These are phyloP conservation scores for Ascochyta koolunga DNA, from an alignment of 2,329 filamentous ascomycete genomes.

Conservation along the genomic window DNA sequence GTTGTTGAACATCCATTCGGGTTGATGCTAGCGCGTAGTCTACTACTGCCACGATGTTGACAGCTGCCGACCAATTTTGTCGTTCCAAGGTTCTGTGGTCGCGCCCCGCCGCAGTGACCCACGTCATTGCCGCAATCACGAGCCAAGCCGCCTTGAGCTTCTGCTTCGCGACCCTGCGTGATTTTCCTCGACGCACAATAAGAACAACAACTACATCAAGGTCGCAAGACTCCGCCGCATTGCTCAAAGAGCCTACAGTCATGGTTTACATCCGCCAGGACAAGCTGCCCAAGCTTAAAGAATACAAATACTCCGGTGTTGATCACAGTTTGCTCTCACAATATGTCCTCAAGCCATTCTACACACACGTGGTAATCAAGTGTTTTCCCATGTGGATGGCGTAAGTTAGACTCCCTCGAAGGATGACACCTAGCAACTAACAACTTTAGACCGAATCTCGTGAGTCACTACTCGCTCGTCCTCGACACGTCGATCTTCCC, in stretches of 20 bases:
- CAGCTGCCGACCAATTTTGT: background rate
- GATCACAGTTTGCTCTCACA: conserved; percentile 89
- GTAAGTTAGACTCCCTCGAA: conserved; percentile 51
- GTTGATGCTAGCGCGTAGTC: background rate
- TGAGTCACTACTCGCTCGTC: conserved; percentile 24
- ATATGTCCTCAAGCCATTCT: conserved; percentile 97
- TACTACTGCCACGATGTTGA: background rate
- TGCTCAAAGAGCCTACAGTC: conserved; percentile 14
- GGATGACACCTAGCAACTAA: conserved; percentile 26
- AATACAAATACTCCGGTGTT: conserved; percentile 94
- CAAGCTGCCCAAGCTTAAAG: conserved; percentile 82
- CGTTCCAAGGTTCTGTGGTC: conserved; percentile 11
- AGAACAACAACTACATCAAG: conserved; percentile 21
- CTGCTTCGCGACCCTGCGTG: conserved; percentile 16
- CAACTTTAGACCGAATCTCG: conserved; percentile 45
- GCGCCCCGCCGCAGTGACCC: conserved; percentile 16
- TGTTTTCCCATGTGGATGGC: conserved; percentile 97
- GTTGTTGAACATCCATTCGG: too few relatives aligned
- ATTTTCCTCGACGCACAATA: conserved; percentile 11
- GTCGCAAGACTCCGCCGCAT: conserved; percentile 5
- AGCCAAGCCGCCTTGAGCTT: conserved; percentile 30
- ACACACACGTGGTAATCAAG: conserved; percentile 91
- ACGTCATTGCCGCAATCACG: conserved; percentile 42
- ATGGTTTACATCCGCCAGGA: conserved; percentile 98
- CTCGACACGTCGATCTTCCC: background rate